These are phyloP conservation scores for Cryptococcus sp. DNA, from an alignment of 1,284 basidiomycete species.

Conservation along the genomic window DNA sequence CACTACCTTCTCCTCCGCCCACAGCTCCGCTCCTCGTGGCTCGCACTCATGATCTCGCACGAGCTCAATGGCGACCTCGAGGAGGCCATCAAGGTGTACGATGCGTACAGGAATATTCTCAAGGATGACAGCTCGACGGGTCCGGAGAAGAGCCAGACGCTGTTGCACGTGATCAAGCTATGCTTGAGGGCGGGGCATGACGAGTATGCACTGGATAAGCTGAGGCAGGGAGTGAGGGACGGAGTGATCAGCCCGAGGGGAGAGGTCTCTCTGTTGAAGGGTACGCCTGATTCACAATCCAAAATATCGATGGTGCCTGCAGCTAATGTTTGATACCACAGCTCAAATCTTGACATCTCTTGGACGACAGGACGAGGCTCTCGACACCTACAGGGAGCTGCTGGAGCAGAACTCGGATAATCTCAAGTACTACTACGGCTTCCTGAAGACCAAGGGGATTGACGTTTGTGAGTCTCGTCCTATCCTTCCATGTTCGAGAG, in stretches of 20 bases:
- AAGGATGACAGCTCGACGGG: slow-evolving; percentile 57
- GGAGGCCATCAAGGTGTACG: slow-evolving; percentile 71
- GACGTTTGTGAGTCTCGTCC: slow-evolving; percentile 57
- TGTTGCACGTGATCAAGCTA: slow-evolving; percentile 76
- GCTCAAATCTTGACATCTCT: slow-evolving; percentile 61
- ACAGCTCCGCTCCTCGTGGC: slow-evolving; percentile 82
- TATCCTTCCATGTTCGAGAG: neutral
- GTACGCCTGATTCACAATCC: slow-evolving; percentile 49
- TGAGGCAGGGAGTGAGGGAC: slow-evolving; percentile 65
- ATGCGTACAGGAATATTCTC: slow-evolving; percentile 55
- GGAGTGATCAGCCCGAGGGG: slow-evolving; percentile 68
- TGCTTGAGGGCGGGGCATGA: slow-evolving; percentile 67
- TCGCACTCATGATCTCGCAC: slow-evolving; percentile 82
- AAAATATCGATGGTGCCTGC: neutral
- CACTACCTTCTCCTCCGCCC: slow-evolving; percentile 78
- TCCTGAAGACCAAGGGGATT: slow-evolving; percentile 64
- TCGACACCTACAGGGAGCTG: slow-evolving; percentile 71
- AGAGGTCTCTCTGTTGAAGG: slow-evolving; percentile 67
- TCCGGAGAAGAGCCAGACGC: slow-evolving; percentile 74
- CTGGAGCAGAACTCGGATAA: slow-evolving; percentile 84
- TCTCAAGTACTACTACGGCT: slow-evolving; percentile 73
- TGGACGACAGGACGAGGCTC: slow-evolving; percentile 62
- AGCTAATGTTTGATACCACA: slow-evolving; percentile 1
- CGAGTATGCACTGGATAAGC: slow-evolving; percentile 56
- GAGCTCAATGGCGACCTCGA: slow-evolving; percentile 72